Conservation (phyloP, 805 yeast genomes). For the Starmerella bombi region DNA sequence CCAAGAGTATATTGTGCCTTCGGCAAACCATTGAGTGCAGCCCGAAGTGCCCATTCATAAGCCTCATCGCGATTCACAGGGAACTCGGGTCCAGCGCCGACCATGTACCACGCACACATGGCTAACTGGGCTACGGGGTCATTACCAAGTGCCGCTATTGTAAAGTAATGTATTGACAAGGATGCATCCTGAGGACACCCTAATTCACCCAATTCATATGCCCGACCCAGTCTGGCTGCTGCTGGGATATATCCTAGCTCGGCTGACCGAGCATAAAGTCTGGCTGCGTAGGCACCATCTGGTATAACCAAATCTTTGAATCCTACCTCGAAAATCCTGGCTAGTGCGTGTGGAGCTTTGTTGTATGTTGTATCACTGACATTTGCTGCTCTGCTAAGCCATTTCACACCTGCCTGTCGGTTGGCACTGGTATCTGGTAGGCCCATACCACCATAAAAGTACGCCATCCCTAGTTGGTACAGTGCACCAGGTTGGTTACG, state of each 20-base stretch:
- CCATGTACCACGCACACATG: slow-evolving; percentile 91
- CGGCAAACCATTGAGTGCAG: slow-evolving; percentile 60
- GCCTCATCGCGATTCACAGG: slow-evolving; percentile 73
- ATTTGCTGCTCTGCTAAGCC: slow-evolving; percentile 80
- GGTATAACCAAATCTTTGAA: slow-evolving; percentile 75
- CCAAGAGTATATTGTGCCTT: slow-evolving; percentile 82
- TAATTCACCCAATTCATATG: slow-evolving; percentile 64
- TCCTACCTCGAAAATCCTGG: slow-evolving; percentile 69
- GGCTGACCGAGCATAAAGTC: slow-evolving; percentile 76
- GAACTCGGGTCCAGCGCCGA: slow-evolving; percentile 76
- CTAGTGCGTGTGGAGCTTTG: slow-evolving; percentile 92
- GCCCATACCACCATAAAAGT: slow-evolving; percentile 78
- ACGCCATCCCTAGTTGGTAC: slow-evolving; percentile 80
- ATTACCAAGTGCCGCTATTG: slow-evolving; percentile 78
- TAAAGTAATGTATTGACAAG: slow-evolving; percentile 80
- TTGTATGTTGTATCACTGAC: slow-evolving; percentile 72
- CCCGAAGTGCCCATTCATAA: slow-evolving; percentile 84
- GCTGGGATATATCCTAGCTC: slow-evolving; percentile 75
- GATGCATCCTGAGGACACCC: slow-evolving; percentile 66
- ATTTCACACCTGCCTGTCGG: slow-evolving; percentile 76
- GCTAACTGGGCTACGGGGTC: slow-evolving; percentile 86
- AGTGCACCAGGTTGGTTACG: slow-evolving; percentile 94
- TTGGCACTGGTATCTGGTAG: slow-evolving; percentile 48
- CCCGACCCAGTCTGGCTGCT: slow-evolving; percentile 63
- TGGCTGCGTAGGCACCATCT: slow-evolving; percentile 73